Percentiles rank a stretch among this genome's conserved stretches.
These are phyloP conservation scores for Debaryomyces sp. DNA, from an alignment of 1,139 yeast genomes.

Conservation along the genomic window DNA sequence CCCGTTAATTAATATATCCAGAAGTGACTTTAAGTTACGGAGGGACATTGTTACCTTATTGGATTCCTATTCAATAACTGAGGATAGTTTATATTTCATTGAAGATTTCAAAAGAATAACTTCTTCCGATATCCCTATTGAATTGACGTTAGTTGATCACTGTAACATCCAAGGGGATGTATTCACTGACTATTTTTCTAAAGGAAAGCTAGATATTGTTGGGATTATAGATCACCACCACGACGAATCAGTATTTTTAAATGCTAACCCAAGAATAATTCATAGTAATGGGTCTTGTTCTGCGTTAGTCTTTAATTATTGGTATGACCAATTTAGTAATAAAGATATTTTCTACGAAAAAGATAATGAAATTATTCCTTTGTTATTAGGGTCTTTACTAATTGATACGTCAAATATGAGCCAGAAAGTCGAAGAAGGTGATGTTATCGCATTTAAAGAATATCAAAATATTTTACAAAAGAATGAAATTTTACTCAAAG, in stretches of 20 bases:
- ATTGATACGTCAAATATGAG: constrained; percentile 72
- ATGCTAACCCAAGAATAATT: constrained; percentile 62
- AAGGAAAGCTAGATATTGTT: constrained; percentile 38
- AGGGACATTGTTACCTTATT: constrained; percentile 69
- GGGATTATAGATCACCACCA: constrained; percentile 88
- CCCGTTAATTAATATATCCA: constrained; percentile 77
- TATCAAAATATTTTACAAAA: constrained; percentile 26
- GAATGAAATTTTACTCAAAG: neutral
- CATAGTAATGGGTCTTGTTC: constrained; percentile 76
- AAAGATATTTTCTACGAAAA: constrained; percentile 18
- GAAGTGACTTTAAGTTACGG: constrained; percentile 64
- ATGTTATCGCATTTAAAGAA: constrained; percentile 43
- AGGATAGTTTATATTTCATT: constrained; percentile 56
- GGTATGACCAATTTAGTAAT: constrained; percentile 37
- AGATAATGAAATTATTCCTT: constrained; percentile 40
- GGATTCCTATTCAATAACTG: constrained; percentile 46
- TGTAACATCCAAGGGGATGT: constrained; percentile 64
- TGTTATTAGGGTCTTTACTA: constrained; percentile 68
- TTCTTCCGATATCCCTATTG: constrained; percentile 20
- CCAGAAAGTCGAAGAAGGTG: constrained; percentile 59
- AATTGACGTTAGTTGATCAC: constrained; percentile 78
- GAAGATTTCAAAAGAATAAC: constrained; percentile 56
- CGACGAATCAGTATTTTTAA: constrained; percentile 57
- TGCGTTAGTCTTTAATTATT: constrained; percentile 67
- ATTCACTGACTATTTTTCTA: constrained; percentile 24